phyloP scores from a whole-genome alignment of 169 alveolate genomes.

The Eimeria sp. region DNA sequence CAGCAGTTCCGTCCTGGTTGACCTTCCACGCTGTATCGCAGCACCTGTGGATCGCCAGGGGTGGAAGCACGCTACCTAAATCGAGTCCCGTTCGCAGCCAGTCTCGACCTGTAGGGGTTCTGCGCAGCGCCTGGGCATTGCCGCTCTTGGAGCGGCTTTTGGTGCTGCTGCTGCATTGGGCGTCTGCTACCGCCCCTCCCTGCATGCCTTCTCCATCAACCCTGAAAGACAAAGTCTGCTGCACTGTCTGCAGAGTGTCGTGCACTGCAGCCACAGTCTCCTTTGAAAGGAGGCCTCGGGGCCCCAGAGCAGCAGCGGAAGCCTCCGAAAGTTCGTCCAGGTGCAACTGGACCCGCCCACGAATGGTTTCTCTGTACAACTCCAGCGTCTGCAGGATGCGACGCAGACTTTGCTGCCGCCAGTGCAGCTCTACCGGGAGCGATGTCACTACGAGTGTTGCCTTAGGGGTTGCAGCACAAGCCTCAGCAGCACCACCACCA shows the following conservation, averaged over 20 bases:
- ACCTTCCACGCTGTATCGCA: background rate
- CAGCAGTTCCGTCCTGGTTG: background rate
- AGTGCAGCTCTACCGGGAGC: slow-evolving; percentile 84
- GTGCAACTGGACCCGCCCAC: slow-evolving; percentile 55
- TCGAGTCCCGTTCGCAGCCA: slow-evolving; percentile 52
- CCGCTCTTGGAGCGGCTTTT: background rate
- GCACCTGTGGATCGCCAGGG: background rate
- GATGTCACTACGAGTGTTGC: slow-evolving; percentile 80
- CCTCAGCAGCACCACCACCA: background rate
- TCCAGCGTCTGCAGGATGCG: slow-evolving; percentile 65
- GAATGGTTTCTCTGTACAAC: slow-evolving; percentile 35
- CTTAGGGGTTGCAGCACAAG: background rate
- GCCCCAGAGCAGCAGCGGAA: slow-evolving; percentile 71
- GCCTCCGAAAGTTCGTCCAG: slow-evolving; percentile 69
- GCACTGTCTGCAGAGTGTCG: slow-evolving; percentile 73
- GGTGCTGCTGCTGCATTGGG: background rate
- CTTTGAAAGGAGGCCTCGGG: slow-evolving; percentile 67
- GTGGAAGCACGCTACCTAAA: slow-evolving; percentile 8
- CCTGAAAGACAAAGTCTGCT: slow-evolving; percentile 75
- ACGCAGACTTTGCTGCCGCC: slow-evolving; percentile 84
- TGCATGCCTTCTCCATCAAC: background rate
- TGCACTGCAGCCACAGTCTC: slow-evolving; percentile 81
- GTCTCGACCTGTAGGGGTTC: background rate
- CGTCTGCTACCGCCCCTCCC: background rate
- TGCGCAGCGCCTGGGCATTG: background rate